Conservation (phyloP, 73 alveolate genomes). For the Durusdinium trenchii region DNA sequence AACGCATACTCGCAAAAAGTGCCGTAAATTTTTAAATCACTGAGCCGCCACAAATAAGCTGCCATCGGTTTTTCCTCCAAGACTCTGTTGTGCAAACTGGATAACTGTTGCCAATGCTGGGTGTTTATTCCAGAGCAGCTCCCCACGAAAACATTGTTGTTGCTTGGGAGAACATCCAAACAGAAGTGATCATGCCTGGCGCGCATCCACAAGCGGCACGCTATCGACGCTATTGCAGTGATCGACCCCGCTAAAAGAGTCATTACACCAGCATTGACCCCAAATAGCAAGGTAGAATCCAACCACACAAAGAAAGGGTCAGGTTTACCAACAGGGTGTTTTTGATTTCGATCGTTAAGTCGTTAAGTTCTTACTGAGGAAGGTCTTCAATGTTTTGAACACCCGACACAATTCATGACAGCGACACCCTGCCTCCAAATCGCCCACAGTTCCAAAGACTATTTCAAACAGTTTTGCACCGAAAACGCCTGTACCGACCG, state of each 20-base stretch:
- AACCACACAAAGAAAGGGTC: background rate
- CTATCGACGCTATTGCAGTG: background rate
- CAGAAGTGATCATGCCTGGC: background rate
- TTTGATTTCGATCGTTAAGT: background rate
- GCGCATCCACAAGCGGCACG: no score
- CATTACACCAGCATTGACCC: background rate
- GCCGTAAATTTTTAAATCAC: background rate
- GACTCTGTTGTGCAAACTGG: slow-evolving; percentile 27
- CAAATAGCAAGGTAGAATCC: background rate
- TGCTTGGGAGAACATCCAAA: slow-evolving; percentile 19
- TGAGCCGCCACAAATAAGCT: background rate
- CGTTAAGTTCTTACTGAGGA: background rate
- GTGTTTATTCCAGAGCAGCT: slow-evolving; percentile 15
- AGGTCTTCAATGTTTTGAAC: no score
- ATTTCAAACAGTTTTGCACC: no score
- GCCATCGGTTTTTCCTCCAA: background rate
- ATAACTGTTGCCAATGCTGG: slow-evolving; percentile 19
- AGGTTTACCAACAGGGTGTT: no score
- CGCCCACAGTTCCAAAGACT: no score
- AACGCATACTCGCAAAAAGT: background rate
- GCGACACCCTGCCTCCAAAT: no score
- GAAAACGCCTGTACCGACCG: no score
- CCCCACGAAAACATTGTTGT: slow-evolving; percentile 21
- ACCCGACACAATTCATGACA: no score
- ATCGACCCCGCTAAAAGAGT: background rate